Evolutionary conservation across 2,329 filamentous ascomycete genomes (phyloP).

Genomic region (Xylaria sp.): DNA sequence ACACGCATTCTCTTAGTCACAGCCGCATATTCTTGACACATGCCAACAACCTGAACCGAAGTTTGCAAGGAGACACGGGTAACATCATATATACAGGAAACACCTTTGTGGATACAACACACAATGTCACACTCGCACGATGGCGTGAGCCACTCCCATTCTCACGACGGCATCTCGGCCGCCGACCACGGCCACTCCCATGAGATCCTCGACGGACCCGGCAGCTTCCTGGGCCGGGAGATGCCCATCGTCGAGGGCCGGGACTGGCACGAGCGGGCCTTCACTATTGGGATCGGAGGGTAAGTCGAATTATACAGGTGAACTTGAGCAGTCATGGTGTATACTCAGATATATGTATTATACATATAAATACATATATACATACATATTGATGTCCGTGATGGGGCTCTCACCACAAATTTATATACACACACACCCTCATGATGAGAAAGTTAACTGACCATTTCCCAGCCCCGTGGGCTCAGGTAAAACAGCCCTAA

Average conservation of each 20-base stretch:
- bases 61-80: too few relatives aligned
- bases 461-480: constrained; percentile 76
- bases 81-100: not conserved
- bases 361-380: not conserved
- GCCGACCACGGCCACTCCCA: constrained; percentile 92
- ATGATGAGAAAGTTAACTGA: constrained; percentile 30
- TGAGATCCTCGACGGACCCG: constrained; percentile 93
- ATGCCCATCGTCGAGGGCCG: constrained; percentile 92
- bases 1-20: constrained; percentile 26
- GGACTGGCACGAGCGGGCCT: constrained; percentile 88
- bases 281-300: constrained; percentile 98
- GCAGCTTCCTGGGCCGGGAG: constrained; percentile 88
- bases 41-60: not conserved
- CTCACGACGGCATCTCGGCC: constrained; percentile 62
- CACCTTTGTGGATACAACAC: constrained; percentile 7
- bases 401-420: too few relatives aligned
- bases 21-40: constrained; percentile 26
- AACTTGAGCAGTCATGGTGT: too few relatives aligned
- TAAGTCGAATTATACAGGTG: constrained; percentile 55
- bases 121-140: constrained; percentile 66
- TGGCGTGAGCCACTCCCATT: constrained; percentile 58
- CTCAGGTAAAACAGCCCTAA: constrained; percentile 95
- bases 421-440: too few relatives aligned
- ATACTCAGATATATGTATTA: not conserved
- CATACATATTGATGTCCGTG: not conserved